Evolutionary conservation across 2,329 filamentous ascomycete genomes (phyloP).

Genomic region (Raffaelea albimanens): DNA sequence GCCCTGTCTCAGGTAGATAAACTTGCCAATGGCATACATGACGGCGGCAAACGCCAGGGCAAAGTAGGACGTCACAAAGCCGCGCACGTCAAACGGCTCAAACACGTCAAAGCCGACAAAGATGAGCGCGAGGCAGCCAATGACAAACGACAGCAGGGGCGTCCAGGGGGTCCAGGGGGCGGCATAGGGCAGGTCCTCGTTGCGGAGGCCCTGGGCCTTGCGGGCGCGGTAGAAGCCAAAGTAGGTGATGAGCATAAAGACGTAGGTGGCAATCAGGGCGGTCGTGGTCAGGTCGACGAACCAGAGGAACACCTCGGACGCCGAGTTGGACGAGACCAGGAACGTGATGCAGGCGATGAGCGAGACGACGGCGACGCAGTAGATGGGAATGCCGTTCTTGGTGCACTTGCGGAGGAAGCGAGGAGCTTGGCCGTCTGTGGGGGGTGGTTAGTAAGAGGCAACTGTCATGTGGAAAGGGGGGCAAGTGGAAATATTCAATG

Average conservation of each 20-base stretch:
- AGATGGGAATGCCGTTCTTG: constrained; percentile 25
- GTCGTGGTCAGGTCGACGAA: constrained; percentile 31
- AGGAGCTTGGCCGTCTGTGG: constrained; percentile 27
- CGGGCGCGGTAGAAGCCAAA: constrained; percentile 25
- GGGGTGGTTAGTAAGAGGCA: background rate
- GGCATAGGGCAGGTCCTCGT: constrained; percentile 23
- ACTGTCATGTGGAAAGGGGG: background rate
- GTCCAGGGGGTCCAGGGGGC: constrained; percentile 26
- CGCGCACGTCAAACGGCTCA: constrained; percentile 33
- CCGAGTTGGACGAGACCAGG: constrained; percentile 26
- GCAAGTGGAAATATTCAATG: too few relatives aligned
- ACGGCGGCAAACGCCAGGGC: constrained; percentile 43
- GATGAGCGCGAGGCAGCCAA: constrained; percentile 4
- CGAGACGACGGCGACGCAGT: constrained; percentile 25
- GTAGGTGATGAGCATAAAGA: constrained; percentile 27
- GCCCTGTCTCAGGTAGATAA: constrained; percentile 41
- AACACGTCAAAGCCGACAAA: constrained; percentile 47
- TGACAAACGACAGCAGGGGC: constrained; percentile 18
- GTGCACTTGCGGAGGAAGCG: constrained; percentile 23
- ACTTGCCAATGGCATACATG: constrained; percentile 51
- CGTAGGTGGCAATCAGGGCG: constrained; percentile 31
- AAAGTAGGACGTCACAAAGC: constrained; percentile 44
- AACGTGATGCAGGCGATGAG: constrained; percentile 26
- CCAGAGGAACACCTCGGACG: constrained; percentile 27
- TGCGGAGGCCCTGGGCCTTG: constrained; percentile 24